phyloP scores from a whole-genome alignment of 441 rosid species.

The Erodium chrysanthum region DNA sequence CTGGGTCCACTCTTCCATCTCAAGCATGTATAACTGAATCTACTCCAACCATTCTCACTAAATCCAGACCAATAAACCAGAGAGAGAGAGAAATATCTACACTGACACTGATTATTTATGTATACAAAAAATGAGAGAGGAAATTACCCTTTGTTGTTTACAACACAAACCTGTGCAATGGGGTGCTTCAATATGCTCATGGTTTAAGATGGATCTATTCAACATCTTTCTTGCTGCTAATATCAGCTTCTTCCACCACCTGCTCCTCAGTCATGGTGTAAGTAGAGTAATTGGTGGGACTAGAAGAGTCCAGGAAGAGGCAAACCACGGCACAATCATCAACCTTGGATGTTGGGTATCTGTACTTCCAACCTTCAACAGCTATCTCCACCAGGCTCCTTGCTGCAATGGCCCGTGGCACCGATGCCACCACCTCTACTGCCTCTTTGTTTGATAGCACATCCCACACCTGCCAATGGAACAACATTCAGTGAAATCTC shows the following conservation, averaged over 20 bases:
- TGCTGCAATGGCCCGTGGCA: background rate
- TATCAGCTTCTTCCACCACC: background rate
- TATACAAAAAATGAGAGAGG: background rate
- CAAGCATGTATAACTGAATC: background rate
- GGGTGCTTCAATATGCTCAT: background rate
- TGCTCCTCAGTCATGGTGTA: background rate
- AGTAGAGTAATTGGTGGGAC: background rate
- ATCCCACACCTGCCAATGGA: conserved; percentile 2
- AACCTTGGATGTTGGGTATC: conserved; percentile 4
- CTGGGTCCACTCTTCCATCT: conserved; percentile 1
- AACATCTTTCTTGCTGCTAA: background rate
- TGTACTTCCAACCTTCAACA: conserved; percentile 7
- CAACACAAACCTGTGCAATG: conserved; percentile 5
- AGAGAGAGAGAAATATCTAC: background rate
- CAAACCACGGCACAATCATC: conserved; percentile 9
- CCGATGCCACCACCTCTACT: background rate
- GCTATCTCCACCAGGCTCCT: background rate
- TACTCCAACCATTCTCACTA: conserved; percentile 1
- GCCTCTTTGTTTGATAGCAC: conserved; percentile 4
- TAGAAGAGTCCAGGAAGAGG: background rate
- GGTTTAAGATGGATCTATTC: background rate
- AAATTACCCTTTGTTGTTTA: background rate
- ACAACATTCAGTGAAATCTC: background rate
- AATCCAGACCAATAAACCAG: background rate
- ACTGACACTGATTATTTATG: background rate